Evolutionary conservation across 371 early-diverging fungal species (phyloP).

Genomic region (Mucor plumbeus): DNA sequence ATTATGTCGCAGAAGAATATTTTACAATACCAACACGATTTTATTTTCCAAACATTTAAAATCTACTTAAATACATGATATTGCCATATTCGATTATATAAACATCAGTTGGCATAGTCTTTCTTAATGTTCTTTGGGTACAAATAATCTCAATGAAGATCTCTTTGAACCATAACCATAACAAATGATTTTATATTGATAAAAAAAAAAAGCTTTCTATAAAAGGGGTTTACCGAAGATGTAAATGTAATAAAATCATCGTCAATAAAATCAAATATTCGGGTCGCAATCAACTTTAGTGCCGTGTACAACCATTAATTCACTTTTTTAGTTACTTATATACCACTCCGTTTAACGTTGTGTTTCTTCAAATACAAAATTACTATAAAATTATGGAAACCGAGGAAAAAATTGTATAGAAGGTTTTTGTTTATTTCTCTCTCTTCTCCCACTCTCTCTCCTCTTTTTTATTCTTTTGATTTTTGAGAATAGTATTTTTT

Average conservation of each 20-base stretch:
- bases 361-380: not conserved
- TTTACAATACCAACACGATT: not conserved
- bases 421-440: constrained; percentile 8
- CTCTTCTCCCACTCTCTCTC: not conserved
- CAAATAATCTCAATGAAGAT: not conserved
- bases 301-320: constrained; percentile 2
- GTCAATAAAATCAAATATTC: constrained; percentile 4
- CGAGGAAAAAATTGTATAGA: constrained; percentile 1
- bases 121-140: not conserved
- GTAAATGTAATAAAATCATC: not conserved
- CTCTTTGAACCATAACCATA: not conserved
- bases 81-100: not conserved
- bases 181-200: not conserved
- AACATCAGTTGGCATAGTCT: not conserved
- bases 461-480: not conserved
- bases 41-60: too few species aligned
- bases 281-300: constrained; percentile 1
- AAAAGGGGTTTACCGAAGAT: not conserved
- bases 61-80: not conserved
- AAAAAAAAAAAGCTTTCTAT: not conserved
- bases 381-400: constrained; percentile 11
- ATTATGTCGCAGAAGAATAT: not conserved
- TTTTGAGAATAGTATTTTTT: not conserved
- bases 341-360: not conserved
- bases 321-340: not conserved